phyloP scores from a whole-genome alignment of 2,329 filamentous ascomycete species.

The Aspergillus aculeatinus region DNA sequence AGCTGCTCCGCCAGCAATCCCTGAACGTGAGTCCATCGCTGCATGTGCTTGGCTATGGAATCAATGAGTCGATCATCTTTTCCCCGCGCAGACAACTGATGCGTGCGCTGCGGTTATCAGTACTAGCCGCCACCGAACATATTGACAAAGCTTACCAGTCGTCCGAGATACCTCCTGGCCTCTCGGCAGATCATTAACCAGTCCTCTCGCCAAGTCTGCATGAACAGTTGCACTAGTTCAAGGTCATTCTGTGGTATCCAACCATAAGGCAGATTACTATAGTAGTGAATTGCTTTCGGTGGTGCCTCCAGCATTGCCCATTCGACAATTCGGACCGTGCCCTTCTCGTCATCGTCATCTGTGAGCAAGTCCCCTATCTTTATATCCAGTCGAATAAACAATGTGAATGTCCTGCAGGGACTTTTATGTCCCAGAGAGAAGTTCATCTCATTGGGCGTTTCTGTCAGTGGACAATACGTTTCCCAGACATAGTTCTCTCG shows the following conservation, averaged over 20 bases:
- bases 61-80: conserved; percentile 17
- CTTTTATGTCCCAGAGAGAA: conserved; percentile 16
- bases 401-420: conserved; percentile 17
- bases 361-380: neutral
- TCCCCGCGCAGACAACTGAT: conserved; percentile 14
- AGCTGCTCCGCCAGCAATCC: conserved; percentile 15
- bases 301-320: conserved; percentile 18
- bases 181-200: conserved; percentile 16
- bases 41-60: conserved; percentile 18
- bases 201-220: conserved; percentile 17
- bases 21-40: conserved; percentile 16
- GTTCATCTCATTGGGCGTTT: conserved; percentile 12
- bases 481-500: conserved; percentile 15
- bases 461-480: conserved; percentile 10
- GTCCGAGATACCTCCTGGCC: conserved; percentile 11
- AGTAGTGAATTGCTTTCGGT: conserved; percentile 15
- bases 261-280: conserved; percentile 16
- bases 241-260: conserved; percentile 18
- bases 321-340: conserved; percentile 10
- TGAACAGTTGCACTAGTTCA: conserved; percentile 15
- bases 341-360: neutral
- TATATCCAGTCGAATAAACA: conserved; percentile 12
- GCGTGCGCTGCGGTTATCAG: conserved; percentile 10
- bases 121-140: neutral
- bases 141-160: conserved; percentile 4